Evolutionary conservation across 2,329 filamentous ascomycete species (phyloP), one percentile per base, ranked within the genome.

Genomic region (Teratosphaeria viscida): DNA sequence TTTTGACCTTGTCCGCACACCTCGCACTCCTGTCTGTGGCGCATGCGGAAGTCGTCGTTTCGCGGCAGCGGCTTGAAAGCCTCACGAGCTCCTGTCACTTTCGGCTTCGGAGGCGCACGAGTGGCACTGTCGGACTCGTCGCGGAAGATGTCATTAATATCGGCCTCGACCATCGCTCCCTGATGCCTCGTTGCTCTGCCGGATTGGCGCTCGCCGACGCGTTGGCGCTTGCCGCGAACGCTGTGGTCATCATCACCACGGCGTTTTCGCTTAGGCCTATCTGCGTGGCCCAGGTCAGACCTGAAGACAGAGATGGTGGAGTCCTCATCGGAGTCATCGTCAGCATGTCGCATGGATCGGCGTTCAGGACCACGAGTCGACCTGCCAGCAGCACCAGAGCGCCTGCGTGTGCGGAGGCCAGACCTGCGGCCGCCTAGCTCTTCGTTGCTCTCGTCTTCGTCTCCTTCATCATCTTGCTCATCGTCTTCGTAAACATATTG

Each of bases 1-100:
- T 78, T 80, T 1, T 75, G 72, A 26, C 80, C 77, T 55, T 81
- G 76, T 8, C 81, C 81, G 70, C 94, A 99, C 2, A 84, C 81
- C 65, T 89, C 86, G 72, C 94, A 99, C 7, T 76, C 77, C 49
- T 82, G 77, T 54, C 81, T 83, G 72, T 99, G 94, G 11, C 83
- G 81, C 26, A 79, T 76, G 58, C 81, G 81, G 72, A 99, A 99
- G 2, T 80, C 75, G 47, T 87, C 82, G 14, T 85, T 80, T 3
- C 78, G 74, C 1, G 84, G 75, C 1, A 90, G 69, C 0, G 79
- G 78, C 59, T 84, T 79, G 70, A 95, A 97, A 5, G 82, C 72
- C 71, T 97, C 94, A 64, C 91, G 73, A 5, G 75, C 82, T 14
- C 85, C 84, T 12, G 82, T 75, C 52, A 83, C 75, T 72, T 85